Evolutionary conservation across 139 green algal species (phyloP).

Genomic region (Chlamydomonas sphaeroides): DNA sequence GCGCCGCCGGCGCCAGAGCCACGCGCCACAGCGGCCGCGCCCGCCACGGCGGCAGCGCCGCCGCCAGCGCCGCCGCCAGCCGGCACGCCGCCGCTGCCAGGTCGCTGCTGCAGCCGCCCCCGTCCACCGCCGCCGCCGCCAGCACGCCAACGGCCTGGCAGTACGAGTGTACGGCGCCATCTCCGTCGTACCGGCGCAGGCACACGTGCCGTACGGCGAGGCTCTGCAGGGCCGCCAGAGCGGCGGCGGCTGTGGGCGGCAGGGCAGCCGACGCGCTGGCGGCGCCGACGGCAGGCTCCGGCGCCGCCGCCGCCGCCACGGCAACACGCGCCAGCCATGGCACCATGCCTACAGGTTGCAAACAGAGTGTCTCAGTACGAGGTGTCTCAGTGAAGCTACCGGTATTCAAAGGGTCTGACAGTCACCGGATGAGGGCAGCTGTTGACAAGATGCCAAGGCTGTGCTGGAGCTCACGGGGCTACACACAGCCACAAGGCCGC

Average conservation of each 20-base stretch:
- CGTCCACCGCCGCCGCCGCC: constrained; percentile 20
- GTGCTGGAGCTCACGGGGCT: no score
- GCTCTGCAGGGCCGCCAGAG: not conserved
- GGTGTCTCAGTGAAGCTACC: not conserved
- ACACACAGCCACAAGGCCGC: no score
- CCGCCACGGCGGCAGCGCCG: constrained; percentile 21
- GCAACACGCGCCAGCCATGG: constrained; percentile 39
- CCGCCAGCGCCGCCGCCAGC: constrained; percentile 6
- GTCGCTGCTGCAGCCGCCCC: not conserved
- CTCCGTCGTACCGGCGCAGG: constrained; percentile 14
- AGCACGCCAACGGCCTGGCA: not conserved
- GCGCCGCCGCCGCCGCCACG: not conserved
- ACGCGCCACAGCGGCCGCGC: constrained; percentile 7
- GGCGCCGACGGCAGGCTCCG: not conserved
- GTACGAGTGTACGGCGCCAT: constrained; percentile 20
- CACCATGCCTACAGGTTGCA: constrained; percentile 9
- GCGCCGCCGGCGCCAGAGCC: not conserved
- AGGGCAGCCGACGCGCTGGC: not conserved
- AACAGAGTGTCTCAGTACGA: not conserved
- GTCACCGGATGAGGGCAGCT: no score
- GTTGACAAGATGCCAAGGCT: no score
- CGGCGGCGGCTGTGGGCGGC: not conserved
- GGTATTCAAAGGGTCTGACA: not conserved
- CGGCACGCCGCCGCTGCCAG: constrained; percentile 14
- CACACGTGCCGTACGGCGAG: constrained; percentile 1